A percentile compares a stretch with the other conserved stretches of the same genome.
Conservation (phyloP, 495 filamentous ascomycete species). For the Letharia columbiana region DNA sequence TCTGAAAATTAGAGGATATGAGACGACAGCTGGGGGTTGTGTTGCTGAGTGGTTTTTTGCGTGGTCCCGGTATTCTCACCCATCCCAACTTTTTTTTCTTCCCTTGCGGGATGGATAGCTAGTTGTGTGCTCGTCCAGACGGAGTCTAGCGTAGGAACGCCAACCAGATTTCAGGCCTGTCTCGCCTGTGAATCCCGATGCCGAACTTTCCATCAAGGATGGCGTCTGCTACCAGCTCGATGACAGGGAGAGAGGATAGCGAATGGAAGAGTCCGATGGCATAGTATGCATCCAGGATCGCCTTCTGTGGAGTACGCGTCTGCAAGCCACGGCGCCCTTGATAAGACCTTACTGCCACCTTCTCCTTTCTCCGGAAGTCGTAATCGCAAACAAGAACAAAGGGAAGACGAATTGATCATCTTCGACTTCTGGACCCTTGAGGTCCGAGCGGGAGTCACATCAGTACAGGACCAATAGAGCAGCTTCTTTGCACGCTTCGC, state of each 20-base stretch:
- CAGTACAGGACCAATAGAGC: not conserved
- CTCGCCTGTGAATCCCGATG: not conserved
- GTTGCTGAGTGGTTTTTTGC: not conserved
- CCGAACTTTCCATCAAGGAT: no score
- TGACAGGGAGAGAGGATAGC: not conserved
- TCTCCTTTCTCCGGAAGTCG: not conserved
- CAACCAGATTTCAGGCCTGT: slow-evolving; percentile 1
- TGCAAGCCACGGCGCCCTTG: slow-evolving; percentile 18
- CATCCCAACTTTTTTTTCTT: slow-evolving; percentile 5
- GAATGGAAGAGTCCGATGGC: slow-evolving; percentile 8
- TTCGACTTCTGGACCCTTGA: not conserved
- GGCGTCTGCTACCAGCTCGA: not conserved
- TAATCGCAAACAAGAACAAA: not conserved
- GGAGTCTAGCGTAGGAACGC: not conserved
- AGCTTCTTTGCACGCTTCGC: not conserved
- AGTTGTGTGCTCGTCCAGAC: not conserved
- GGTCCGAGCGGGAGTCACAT: not conserved
- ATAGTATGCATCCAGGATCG: slow-evolving; percentile 2
- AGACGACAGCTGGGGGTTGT: not conserved
- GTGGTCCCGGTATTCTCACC: no score
- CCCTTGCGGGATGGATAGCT: not conserved
- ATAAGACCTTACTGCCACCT: slow-evolving; percentile 15
- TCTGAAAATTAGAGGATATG: slow-evolving; percentile 6
- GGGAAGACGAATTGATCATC: not conserved
- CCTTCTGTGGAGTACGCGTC: not conserved